A percentile compares a stretch with the other conserved stretches of the same genome.
phyloP scores from a whole-genome alignment of 768 basidiomycete genomes.

The Xerocomus potaroensis region DNA sequence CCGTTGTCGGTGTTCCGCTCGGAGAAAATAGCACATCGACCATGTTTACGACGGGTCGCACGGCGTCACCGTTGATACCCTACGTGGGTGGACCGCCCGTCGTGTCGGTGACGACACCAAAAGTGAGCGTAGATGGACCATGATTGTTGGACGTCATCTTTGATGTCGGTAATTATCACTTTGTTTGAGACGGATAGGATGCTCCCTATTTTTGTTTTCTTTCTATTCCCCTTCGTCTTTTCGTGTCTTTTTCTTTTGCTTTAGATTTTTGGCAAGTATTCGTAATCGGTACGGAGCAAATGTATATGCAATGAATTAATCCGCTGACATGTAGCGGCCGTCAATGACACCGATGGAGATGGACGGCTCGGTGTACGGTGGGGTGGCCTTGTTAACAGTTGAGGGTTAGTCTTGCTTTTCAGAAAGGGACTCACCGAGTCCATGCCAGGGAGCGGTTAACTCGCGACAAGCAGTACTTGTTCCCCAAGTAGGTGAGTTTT shows the following conservation, averaged over 20 bases:
- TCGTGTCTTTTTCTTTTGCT: too few relatives aligned
- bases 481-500: too few relatives aligned
- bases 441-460: too few relatives aligned
- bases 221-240: too few relatives aligned
- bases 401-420: too few relatives aligned
- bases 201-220: not conserved
- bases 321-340: not conserved
- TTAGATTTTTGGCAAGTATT: not conserved
- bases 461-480: too few relatives aligned
- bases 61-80: constrained; percentile 24
- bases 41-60: too few relatives aligned
- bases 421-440: too few relatives aligned
- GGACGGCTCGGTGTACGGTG: too few relatives aligned
- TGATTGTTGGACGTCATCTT: not conserved
- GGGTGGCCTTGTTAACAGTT: not conserved
- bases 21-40: too few relatives aligned
- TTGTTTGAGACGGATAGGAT: not conserved
- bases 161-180: too few relatives aligned
- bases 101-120: constrained; percentile 10
- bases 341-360: too few relatives aligned
- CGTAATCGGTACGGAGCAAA: not conserved
- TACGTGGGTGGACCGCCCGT: constrained; percentile 9
- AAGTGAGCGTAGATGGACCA: constrained; percentile 19
- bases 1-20: constrained; percentile 2
- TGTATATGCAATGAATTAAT: not conserved